Conservation (phyloP, 148 eudicot genomes). For the Pharnaceum exiguum region DNA sequence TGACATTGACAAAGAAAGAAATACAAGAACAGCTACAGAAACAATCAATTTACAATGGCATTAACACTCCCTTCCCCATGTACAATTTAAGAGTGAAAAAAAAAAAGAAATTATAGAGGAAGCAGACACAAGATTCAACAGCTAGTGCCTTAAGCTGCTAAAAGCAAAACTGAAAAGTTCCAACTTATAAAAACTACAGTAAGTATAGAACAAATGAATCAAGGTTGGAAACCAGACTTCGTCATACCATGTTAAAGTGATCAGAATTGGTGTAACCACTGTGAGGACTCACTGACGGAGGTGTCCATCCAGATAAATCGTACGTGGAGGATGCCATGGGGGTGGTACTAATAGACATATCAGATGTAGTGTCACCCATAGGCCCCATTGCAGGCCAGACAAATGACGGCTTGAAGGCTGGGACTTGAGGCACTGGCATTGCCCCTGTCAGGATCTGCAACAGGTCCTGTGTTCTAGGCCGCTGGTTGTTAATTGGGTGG, state of each 20-base stretch:
- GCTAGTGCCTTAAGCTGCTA: neutral
- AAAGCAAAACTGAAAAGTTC: neutral
- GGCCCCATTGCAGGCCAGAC: slow-evolving; percentile 62
- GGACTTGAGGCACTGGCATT: slow-evolving; percentile 43
- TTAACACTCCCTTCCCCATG: slow-evolving; percentile 19
- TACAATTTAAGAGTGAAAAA: slow-evolving; percentile 6
- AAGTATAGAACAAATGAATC: neutral
- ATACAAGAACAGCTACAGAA: neutral
- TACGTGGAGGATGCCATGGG: slow-evolving; percentile 21
- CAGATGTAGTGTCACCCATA: slow-evolving; percentile 19
- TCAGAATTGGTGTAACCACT: slow-evolving; percentile 22
- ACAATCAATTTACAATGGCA: slow-evolving; percentile 22
- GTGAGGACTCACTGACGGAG: slow-evolving; percentile 27
- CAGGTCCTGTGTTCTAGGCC: slow-evolving; percentile 53
- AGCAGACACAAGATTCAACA: neutral
- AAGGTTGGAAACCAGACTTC: neutral
- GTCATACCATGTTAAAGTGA: slow-evolving; percentile 14
- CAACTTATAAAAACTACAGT: neutral
- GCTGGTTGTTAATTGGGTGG: slow-evolving; percentile 52
- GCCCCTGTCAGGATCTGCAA: slow-evolving; percentile 60
- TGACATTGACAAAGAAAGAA: neutral
- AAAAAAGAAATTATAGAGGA: neutral
- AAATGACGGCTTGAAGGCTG: slow-evolving; percentile 66
- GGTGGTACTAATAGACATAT: slow-evolving; percentile 20
- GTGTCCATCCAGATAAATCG: slow-evolving; percentile 33